Conservation (phyloP, 768 basidiomycete genomes). For the Collybia mongolica region DNA sequence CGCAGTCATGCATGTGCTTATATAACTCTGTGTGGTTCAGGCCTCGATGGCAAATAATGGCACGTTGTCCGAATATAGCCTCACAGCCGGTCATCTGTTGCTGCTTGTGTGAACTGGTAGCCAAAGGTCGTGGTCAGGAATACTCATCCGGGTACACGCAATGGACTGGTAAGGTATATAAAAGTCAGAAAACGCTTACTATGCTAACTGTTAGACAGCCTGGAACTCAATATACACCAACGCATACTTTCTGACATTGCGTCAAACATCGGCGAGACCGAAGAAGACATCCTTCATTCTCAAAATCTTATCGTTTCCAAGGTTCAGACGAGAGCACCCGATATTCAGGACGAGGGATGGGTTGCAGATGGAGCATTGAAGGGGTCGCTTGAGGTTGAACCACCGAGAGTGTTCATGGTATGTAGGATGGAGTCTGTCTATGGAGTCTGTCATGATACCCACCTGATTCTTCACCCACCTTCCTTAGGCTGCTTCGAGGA, state of each 20-base stretch:
- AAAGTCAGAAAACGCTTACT: background rate
- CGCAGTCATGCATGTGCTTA: no score
- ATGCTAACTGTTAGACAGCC: slow-evolving; percentile 35
- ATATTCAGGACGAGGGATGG: slow-evolving; percentile 22
- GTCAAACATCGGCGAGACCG: slow-evolving; percentile 45
- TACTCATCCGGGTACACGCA: no score
- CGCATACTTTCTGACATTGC: slow-evolving; percentile 76
- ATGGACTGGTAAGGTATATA: slow-evolving; percentile 50
- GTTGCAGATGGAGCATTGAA: slow-evolving; percentile 11
- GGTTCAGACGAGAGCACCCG: slow-evolving; percentile 43
- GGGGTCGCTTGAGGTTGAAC: slow-evolving; percentile 6
- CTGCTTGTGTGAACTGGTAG: no score
- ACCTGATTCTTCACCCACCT: background rate
- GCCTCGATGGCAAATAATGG: no score
- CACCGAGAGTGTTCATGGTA: slow-evolving; percentile 43
- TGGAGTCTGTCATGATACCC: background rate
- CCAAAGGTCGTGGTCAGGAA: background rate
- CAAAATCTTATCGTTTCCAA: slow-evolving; percentile 62
- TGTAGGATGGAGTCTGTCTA: background rate
- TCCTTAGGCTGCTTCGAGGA: slow-evolving; percentile 62
- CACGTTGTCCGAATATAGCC: no score
- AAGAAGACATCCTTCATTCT: slow-evolving; percentile 45
- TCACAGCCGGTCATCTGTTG: no score
- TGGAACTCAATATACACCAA: slow-evolving; percentile 79
- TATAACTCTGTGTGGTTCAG: no score